These are phyloP conservation scores for Ganoderma resinaceum DNA, from an alignment of 1,284 basidiomycete genomes.

Conservation along the genomic window DNA sequence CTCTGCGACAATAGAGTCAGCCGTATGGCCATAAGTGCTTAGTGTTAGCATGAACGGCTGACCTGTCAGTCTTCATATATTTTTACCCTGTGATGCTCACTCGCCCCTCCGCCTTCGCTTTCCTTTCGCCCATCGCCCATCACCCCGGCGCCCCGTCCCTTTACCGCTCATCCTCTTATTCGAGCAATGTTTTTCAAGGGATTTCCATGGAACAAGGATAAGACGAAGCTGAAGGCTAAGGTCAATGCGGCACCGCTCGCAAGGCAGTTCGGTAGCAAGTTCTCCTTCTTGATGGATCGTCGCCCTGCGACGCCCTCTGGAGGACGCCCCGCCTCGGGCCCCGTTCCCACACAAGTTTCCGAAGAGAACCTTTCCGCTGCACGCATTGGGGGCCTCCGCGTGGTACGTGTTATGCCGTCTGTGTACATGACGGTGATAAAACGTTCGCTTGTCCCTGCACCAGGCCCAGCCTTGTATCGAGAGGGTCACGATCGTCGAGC, in stretches of 20 bases:
- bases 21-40: neutral
- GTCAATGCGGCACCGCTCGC: neutral
- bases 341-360: neutral
- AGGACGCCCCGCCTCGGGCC: neutral
- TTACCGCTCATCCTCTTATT: no score
- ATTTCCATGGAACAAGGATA: neutral
- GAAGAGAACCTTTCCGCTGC: neutral
- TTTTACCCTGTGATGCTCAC: neutral
- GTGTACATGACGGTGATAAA: neutral
- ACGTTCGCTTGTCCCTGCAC: neutral
- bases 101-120: neutral
- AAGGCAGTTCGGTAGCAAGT: neutral
- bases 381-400: neutral
- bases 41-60: neutral
- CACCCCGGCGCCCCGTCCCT: neutral
- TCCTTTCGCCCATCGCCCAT: neutral
- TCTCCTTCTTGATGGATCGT: neutral
- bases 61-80: neutral
- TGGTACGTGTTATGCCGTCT: neutral
- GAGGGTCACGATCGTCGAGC: neutral
- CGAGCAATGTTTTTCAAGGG: neutral
- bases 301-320: neutral
- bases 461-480: neutral
- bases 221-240: neutral
- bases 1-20: neutral